Percentiles rank a stretch among this genome's conserved stretches.
Conservation (phyloP, 306 rosid species). For the Bauhinia variegata region DNA sequence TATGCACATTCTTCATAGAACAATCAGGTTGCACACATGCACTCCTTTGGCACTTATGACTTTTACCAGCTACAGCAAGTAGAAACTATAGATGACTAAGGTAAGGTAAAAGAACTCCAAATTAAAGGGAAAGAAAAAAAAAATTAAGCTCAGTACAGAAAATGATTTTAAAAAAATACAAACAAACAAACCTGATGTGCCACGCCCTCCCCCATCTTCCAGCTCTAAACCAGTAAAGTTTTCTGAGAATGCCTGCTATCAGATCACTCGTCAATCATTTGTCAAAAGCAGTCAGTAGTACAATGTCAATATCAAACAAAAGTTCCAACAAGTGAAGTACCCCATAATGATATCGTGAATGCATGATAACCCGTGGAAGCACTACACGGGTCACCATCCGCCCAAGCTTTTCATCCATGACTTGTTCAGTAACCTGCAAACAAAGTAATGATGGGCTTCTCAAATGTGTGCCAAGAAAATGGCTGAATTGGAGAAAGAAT, state of each 20-base stretch:
- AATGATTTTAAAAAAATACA: no score
- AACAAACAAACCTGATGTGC: conserved; percentile 75
- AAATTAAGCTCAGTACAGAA: neutral
- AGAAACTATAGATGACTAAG: neutral
- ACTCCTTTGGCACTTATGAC: conserved; percentile 11
- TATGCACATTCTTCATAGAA: conserved; percentile 20
- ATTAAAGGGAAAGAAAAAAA: conserved; percentile 1
- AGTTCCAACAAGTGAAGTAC: conserved; percentile 49
- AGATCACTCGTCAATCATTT: conserved; percentile 30
- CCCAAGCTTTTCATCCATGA: conserved; percentile 93
- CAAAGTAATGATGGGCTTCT: conserved; percentile 27
- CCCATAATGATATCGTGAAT: conserved; percentile 89
- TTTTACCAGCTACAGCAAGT: conserved; percentile 15
- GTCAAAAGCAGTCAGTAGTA: conserved; percentile 23
- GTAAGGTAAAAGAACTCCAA: conserved; percentile 20
- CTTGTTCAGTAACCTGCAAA: conserved; percentile 82
- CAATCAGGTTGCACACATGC: conserved; percentile 13
- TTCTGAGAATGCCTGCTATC: conserved; percentile 80
- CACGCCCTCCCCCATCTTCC: conserved; percentile 99
- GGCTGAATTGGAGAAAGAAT: conserved; percentile 16
- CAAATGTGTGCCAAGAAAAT: conserved; percentile 30
- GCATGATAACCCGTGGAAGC: conserved; percentile 99
- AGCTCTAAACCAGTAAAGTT: conserved; percentile 95
- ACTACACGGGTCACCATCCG: conserved; percentile 89
- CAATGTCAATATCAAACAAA: neutral